Percentiles rank a stretch among this genome's conserved stretches.
These are phyloP conservation scores for Cadophora sp. DNA, from an alignment of 2,329 filamentous ascomycete genomes.

Conservation along the genomic window DNA sequence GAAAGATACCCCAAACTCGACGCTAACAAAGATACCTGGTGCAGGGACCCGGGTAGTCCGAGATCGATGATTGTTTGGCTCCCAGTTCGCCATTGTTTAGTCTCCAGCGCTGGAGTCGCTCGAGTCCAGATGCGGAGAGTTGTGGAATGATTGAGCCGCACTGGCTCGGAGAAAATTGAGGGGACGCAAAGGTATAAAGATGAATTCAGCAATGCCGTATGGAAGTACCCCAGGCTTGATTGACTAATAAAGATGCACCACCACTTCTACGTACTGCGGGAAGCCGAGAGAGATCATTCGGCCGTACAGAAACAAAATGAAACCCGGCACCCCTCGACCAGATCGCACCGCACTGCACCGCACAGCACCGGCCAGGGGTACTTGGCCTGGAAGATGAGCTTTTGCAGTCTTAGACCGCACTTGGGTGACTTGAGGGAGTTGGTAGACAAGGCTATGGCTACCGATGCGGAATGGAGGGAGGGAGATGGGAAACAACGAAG, in stretches of 20 bases:
- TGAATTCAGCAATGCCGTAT: conserved; percentile 14
- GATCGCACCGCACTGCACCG: neutral
- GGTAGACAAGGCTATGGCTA: conserved; percentile 16
- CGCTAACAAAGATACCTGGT: conserved; percentile 40
- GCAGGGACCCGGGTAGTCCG: conserved; percentile 32
- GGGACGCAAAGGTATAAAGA: conserved; percentile 17
- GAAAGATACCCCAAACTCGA: conserved; percentile 42
- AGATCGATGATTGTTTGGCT: conserved; percentile 24
- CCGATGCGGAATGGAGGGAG: conserved; percentile 5
- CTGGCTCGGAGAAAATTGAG: neutral
- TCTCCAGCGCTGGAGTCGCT: conserved; percentile 1
- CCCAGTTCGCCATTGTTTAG: conserved; percentile 32
- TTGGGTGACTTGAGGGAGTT: neutral
- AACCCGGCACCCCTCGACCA: conserved; percentile 16
- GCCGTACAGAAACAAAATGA: conserved; percentile 19
- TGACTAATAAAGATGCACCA: conserved; percentile 16
- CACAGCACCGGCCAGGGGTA: neutral
- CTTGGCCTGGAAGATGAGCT: conserved; percentile 20
- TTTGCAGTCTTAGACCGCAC: conserved; percentile 8
- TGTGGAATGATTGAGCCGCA: conserved; percentile 21
- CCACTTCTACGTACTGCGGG: conserved; percentile 7
- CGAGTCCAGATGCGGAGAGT: neutral
- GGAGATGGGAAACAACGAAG: conserved; percentile 20
- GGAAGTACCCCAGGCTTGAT: conserved; percentile 7
- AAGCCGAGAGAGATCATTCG: conserved; percentile 9